Evolutionary conservation across 2,329 filamentous ascomycete species (phyloP).

Genomic region (Verticillium longisporum): DNA sequence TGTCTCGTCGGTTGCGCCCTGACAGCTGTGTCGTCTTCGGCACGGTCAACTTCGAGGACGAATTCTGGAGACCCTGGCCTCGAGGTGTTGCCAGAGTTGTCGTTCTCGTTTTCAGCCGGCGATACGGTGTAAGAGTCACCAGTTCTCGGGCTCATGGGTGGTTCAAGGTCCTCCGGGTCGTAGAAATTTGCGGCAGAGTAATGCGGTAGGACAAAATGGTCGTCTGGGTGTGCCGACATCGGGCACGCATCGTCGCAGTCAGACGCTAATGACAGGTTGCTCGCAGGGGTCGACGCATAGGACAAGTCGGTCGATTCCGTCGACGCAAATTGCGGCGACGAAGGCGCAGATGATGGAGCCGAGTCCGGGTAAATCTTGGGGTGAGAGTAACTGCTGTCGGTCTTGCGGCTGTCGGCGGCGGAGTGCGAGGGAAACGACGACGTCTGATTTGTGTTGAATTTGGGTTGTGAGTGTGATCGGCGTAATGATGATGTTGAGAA

Average conservation of each 20-base stretch:
- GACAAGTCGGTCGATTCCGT: conserved; percentile 50
- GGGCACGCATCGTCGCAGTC: conserved; percentile 41
- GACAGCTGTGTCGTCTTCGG: conserved; percentile 75
- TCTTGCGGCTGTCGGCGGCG: conserved; percentile 35
- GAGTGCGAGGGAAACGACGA: conserved; percentile 36
- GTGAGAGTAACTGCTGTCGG: conserved; percentile 36
- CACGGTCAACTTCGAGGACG: conserved; percentile 39
- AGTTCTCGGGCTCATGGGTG: conserved; percentile 41
- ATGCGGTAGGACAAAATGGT: conserved; percentile 38
- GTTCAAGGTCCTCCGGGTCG: conserved; percentile 40
- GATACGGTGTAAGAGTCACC: conserved; percentile 46
- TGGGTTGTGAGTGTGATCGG: conserved; percentile 55
- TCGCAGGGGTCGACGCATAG: conserved; percentile 55
- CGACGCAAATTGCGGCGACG: conserved; percentile 46
- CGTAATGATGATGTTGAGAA: conserved; percentile 48
- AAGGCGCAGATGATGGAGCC: conserved; percentile 45
- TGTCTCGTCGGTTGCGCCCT: conserved; percentile 72
- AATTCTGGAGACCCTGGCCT: conserved; percentile 51
- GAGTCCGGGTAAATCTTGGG: conserved; percentile 38
- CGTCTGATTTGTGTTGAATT: conserved; percentile 37
- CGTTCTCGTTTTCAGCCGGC: conserved; percentile 38
- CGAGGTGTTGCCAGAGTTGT: conserved; percentile 42
- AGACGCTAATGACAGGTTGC: conserved; percentile 55
- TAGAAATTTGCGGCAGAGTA: conserved; percentile 41
- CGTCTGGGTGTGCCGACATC: conserved; percentile 37